phyloP scores from a whole-genome alignment of 352 stramenopile species.

The Phytophthora ohioensis region DNA sequence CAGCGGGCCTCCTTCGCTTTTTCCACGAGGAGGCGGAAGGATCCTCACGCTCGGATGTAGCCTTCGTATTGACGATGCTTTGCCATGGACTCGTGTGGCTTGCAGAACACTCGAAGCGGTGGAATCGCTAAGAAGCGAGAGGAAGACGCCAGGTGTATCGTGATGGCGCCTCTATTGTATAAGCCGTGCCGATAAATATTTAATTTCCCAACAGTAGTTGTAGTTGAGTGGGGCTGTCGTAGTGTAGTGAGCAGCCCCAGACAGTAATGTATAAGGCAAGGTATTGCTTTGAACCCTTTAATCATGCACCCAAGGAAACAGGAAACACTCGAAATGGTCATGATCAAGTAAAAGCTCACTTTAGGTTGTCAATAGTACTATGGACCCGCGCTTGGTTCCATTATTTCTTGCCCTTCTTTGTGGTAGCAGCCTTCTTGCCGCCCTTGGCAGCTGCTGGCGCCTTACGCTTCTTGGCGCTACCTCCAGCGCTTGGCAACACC shows the following conservation, averaged over 20 bases:
- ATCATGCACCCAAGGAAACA: conserved; percentile 5
- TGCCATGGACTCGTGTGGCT: conserved; percentile 87
- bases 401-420: conserved; percentile 80
- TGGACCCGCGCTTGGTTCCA: not conserved
- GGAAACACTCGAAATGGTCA: not conserved
- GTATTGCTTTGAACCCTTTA: conserved; percentile 9
- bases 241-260: conserved; percentile 24
- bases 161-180: conserved; percentile 26
- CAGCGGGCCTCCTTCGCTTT: conserved; percentile 70
- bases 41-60: conserved; percentile 75
- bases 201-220: conserved; percentile 36
- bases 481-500: conserved; percentile 60
- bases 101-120: conserved; percentile 75
- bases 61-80: conserved; percentile 80
- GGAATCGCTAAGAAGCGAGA: conserved; percentile 33
- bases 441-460: conserved; percentile 45
- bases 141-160: conserved; percentile 11
- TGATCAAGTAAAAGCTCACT: conserved; percentile 26
- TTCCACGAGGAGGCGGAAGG: conserved; percentile 81
- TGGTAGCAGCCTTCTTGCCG: conserved; percentile 34
- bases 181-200: conserved; percentile 46
- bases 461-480: conserved; percentile 72
- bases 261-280: conserved; percentile 36
- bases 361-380: conserved; percentile 33
- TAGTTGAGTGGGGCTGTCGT: conserved; percentile 19